These are phyloP conservation scores for Candida pseudocylindracea DNA, from an alignment of 1,139 yeast species.

Conservation along the genomic window DNA sequence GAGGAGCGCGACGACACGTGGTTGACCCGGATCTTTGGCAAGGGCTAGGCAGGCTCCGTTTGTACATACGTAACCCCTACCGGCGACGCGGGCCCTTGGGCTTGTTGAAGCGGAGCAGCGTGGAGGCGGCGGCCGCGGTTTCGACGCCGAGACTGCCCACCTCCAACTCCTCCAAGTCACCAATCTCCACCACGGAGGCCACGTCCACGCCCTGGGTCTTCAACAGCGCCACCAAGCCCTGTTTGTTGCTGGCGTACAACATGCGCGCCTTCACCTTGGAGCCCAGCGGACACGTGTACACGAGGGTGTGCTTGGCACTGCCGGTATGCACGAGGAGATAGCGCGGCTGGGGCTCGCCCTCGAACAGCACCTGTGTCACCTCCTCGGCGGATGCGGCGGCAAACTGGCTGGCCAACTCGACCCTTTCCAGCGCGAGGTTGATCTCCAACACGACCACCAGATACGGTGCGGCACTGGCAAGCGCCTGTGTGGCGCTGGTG, in stretches of 20 bases:
- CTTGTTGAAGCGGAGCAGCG: slow-evolving; percentile 17
- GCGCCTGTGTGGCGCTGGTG: neutral
- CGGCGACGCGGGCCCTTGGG: slow-evolving; percentile 30
- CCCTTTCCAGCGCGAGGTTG: slow-evolving; percentile 9
- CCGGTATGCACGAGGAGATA: slow-evolving; percentile 28
- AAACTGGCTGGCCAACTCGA: slow-evolving; percentile 5
- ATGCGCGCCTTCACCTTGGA: slow-evolving; percentile 80
- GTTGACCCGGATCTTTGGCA: too few species aligned
- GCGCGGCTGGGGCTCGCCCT: slow-evolving; percentile 9
- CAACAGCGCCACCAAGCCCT: slow-evolving; percentile 36
- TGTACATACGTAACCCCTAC: too few species aligned
- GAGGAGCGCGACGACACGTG: too few species aligned
- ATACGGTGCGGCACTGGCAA: neutral
- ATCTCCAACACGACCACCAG: slow-evolving; percentile 11
- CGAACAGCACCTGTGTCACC: slow-evolving; percentile 6
- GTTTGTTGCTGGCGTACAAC: slow-evolving; percentile 75
- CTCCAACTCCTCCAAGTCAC: slow-evolving; percentile 47
- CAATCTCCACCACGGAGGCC: slow-evolving; percentile 30
- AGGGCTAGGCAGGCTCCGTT: too few species aligned
- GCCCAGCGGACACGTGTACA: slow-evolving; percentile 79
- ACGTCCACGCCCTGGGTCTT: slow-evolving; percentile 7
- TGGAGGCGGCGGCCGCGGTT: slow-evolving; percentile 3
- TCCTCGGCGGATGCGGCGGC: slow-evolving; percentile 4
- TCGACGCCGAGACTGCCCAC: slow-evolving; percentile 3
- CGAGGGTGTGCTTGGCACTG: slow-evolving; percentile 23